A percentile compares a stretch with the other conserved stretches of the same genome.
phyloP scores from a whole-genome alignment of 2,329 filamentous ascomycete genomes.

The Niveomyces coronatus region DNA sequence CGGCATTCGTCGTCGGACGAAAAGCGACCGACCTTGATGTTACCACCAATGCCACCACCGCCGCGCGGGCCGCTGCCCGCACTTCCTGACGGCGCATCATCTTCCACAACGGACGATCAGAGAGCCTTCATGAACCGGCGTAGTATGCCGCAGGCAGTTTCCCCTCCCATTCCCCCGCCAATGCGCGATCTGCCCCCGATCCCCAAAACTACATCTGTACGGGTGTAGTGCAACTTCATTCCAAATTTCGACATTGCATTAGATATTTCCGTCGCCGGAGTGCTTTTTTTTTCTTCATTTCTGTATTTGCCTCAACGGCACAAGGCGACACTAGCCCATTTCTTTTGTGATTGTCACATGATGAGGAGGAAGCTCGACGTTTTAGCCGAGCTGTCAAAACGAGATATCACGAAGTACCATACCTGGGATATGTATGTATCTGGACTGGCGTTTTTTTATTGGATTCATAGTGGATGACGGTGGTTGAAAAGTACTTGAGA shows the following conservation, averaged over 20 bases:
- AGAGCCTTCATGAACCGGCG: slow-evolving; percentile 26
- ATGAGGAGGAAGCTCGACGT: too few species aligned
- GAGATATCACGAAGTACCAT: too few species aligned
- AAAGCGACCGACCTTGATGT: not conserved
- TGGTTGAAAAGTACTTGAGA: too few species aligned
- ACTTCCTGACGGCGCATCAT: slow-evolving; percentile 17
- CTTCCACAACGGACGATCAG: slow-evolving; percentile 14
- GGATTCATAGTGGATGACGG: too few species aligned
- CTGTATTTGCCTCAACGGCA: too few species aligned
- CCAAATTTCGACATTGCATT: not conserved
- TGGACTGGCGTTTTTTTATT: too few species aligned
- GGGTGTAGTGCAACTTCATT: slow-evolving; percentile 2
- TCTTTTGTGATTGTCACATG: too few species aligned
- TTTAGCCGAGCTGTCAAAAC: too few species aligned
- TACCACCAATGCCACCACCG: slow-evolving; percentile 17
- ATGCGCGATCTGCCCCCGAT: slow-evolving; percentile 45
- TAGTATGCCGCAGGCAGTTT: slow-evolving; percentile 40
- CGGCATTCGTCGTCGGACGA: slow-evolving; percentile 8
- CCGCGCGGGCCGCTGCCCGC: slow-evolving; percentile 22
- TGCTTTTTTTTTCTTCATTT: not conserved
- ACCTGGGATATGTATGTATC: too few species aligned
- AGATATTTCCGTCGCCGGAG: slow-evolving; percentile 2
- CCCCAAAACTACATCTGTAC: slow-evolving; percentile 22
- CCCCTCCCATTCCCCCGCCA: slow-evolving; percentile 43
- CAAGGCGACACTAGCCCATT: too few species aligned